These are phyloP conservation scores for Tolypocladium album DNA, from an alignment of 2,329 filamentous ascomycete genomes.

Conservation along the genomic window DNA sequence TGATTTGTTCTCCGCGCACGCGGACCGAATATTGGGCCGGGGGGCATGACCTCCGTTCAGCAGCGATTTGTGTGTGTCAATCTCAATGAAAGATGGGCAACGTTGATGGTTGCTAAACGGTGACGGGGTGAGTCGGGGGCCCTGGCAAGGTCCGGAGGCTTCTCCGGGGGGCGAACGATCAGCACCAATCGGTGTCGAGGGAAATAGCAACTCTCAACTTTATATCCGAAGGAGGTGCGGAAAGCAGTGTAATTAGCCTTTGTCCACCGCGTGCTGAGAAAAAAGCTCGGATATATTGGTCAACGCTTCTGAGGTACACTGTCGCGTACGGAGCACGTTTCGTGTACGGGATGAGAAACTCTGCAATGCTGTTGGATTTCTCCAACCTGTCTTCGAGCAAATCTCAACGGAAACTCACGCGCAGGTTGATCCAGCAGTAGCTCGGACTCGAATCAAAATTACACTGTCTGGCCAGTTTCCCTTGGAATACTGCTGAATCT, in stretches of 20 bases:
- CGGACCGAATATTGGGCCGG: neutral
- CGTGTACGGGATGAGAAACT: too few species aligned
- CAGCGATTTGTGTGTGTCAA: neutral
- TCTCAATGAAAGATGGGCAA: neutral
- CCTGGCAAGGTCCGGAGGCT: neutral
- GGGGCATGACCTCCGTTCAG: neutral
- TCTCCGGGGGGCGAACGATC: neutral
- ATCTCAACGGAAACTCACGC: too few species aligned
- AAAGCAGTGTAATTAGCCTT: too few species aligned
- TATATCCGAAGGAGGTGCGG: neutral
- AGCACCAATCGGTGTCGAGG: too few species aligned
- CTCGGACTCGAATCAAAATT: neutral
- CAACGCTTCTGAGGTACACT: too few species aligned
- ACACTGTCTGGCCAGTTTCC: neutral
- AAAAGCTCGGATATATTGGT: neutral
- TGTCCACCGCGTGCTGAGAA: neutral
- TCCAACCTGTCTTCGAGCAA: too few species aligned
- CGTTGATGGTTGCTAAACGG: neutral
- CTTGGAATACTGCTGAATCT: neutral
- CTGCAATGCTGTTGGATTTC: too few species aligned
- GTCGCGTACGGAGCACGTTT: too few species aligned
- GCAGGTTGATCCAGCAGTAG: too few species aligned
- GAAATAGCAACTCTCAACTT: neutral
- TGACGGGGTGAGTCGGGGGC: neutral
- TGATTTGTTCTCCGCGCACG: neutral